A percentile compares a stretch with the other conserved stretches of the same genome.
phyloP scores from a whole-genome alignment of 345 rosid genomes.

The Moringa oleifera region DNA sequence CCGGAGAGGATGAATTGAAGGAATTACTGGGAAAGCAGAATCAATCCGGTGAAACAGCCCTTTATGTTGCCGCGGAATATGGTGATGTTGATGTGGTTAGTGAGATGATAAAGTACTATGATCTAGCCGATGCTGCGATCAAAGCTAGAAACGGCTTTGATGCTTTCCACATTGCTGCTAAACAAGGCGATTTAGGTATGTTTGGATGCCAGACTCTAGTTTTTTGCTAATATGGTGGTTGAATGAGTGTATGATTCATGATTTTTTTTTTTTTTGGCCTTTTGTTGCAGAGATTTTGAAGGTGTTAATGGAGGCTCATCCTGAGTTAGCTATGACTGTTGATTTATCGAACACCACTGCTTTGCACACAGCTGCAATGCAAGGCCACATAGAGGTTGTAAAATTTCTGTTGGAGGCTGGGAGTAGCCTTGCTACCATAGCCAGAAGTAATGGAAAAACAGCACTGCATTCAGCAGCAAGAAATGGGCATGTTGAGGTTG shows the following conservation, averaged over 20 bases:
- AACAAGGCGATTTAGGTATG: slow-evolving; percentile 86
- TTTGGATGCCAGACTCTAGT: background rate
- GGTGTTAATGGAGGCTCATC: slow-evolving; percentile 64
- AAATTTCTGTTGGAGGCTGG: slow-evolving; percentile 50
- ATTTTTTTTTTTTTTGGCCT: too few relatives aligned
- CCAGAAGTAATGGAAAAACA: slow-evolving; percentile 78
- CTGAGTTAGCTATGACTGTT: slow-evolving; percentile 80
- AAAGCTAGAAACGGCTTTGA: slow-evolving; percentile 93
- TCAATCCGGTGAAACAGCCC: slow-evolving; percentile 86
- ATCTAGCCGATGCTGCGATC: slow-evolving; percentile 69
- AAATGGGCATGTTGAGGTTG: slow-evolving; percentile 68
- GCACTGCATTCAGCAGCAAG: slow-evolving; percentile 79
- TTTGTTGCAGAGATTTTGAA: slow-evolving; percentile 50
- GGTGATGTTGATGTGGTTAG: slow-evolving; percentile 69
- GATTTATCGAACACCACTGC: slow-evolving; percentile 73
- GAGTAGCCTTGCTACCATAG: slow-evolving; percentile 70
- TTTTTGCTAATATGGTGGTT: background rate
- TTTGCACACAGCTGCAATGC: slow-evolving; percentile 73
- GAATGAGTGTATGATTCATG: background rate
- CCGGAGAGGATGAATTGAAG: slow-evolving; percentile 40
- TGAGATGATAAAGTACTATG: slow-evolving; percentile 74
- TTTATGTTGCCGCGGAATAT: slow-evolving; percentile 87
- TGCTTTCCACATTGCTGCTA: slow-evolving; percentile 93
- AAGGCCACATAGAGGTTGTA: slow-evolving; percentile 68
- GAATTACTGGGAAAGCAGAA: slow-evolving; percentile 65